Conservation (phyloP, 257 asterid species). For the Marsdenia floribunda region DNA sequence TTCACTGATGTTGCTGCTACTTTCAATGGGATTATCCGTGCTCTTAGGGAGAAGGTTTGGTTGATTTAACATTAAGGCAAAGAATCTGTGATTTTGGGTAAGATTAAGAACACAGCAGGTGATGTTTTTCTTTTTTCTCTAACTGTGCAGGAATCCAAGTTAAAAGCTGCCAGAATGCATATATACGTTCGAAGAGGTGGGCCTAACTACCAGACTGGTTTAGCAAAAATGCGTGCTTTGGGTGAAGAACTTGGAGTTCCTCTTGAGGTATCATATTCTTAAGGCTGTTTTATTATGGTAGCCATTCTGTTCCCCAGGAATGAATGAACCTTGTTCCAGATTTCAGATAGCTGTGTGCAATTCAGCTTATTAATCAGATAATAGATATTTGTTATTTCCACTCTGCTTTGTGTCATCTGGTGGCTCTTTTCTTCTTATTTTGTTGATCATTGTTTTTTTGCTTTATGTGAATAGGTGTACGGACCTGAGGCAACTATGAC, state of each 20-base stretch:
- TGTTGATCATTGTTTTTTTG: background rate
- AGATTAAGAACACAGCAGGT: no score
- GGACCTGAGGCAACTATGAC: constrained; percentile 96
- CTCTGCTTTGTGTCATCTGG: background rate
- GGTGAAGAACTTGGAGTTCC: constrained; percentile 85
- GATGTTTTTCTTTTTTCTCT: background rate
- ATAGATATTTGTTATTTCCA: background rate
- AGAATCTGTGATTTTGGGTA: background rate
- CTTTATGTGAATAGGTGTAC: constrained; percentile 42
- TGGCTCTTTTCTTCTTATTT: background rate
- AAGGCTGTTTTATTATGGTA: background rate
- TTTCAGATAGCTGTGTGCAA: background rate
- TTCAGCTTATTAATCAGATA: background rate
- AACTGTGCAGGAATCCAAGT: constrained; percentile 55
- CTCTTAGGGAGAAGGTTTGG: constrained; percentile 80
- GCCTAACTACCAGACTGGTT: constrained; percentile 83
- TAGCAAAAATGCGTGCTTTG: constrained; percentile 70
- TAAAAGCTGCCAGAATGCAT: constrained; percentile 75
- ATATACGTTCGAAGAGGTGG: constrained; percentile 89
- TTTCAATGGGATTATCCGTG: constrained; percentile 80
- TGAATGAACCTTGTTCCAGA: background rate
- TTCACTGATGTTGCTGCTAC: constrained; percentile 93
- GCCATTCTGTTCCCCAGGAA: background rate
- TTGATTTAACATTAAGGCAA: constrained; percentile 5
- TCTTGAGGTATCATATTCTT: constrained; percentile 52